Base-by-base conservation (phyloP, 108 stramenopile genomes). In the Nannochloropsis gaditana region DNA sequence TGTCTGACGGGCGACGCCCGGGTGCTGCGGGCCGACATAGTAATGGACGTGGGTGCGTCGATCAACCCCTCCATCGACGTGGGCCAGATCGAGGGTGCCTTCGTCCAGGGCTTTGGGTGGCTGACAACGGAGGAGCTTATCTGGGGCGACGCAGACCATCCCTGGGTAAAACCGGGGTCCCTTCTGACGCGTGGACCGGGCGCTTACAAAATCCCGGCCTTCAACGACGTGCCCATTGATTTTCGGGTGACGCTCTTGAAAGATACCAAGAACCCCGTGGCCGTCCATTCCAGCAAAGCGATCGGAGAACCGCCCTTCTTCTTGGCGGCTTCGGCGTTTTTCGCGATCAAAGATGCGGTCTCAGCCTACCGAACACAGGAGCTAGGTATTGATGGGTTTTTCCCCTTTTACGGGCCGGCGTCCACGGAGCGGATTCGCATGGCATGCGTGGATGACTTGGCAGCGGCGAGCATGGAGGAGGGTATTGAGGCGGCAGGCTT, bases 271-370 rank as follows among this genome's bases (percentile, higher is more conserved):
- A 97, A 97, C 88, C 93, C 94, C 9, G 93, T 95, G 83, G 96
- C 96, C 19, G 95, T 97, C 1, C 96, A 96, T 88, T 94, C 94
- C 42, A 95, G 94, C 84, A 97, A 97, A 90, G 97, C 96, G 2
- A 90, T 97, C n/a, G 97, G 97, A 2, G 97, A 97, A 83, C 97
- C 97, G 1, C 97, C 97, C 9, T 97, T 96, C 87, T 96, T 95
- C 81, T 83, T 96, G 81, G 97, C 95, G 6, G 84, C 92, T 15
- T 92, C 92, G 73, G 95, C 96, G 41, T 97, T 95, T 85, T 96
- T 93, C 88, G 97, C 97, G 15, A 96, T 96, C 89, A 95, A 95
- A 85, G 95, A 96, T 89, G 97, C 97, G 59, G 59, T 73, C 19
- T 15, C 19, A n/a, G 59, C 59, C 19, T 73, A 73, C n/a, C 59